Evolutionary conservation across 2,329 filamentous ascomycete species (phyloP).

Genomic region (Diaporthe sp.): DNA sequence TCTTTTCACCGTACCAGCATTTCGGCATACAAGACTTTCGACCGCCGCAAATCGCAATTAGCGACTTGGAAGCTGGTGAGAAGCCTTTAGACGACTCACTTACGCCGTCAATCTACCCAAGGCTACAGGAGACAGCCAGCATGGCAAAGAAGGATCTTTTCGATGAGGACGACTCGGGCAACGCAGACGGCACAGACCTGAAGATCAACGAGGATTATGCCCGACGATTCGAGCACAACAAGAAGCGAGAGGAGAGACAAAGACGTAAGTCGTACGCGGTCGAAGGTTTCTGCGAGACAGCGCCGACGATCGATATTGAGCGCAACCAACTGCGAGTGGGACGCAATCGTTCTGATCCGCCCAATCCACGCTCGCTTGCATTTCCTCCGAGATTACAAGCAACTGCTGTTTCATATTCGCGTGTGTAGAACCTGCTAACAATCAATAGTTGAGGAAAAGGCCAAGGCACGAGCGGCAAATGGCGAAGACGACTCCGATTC

Average conservation of each 20-base stretch:
- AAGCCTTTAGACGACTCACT: neutral
- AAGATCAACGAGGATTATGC: slow-evolving; percentile 94
- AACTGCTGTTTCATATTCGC: too few species aligned
- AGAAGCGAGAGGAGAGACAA: slow-evolving; percentile 90
- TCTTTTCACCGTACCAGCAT: neutral
- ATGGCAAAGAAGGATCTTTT: slow-evolving; percentile 61
- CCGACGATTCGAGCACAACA: slow-evolving; percentile 92
- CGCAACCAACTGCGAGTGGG: too few species aligned
- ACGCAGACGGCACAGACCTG: slow-evolving; percentile 60
- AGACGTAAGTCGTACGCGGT: slow-evolving; percentile 60
- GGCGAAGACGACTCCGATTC: slow-evolving; percentile 67
- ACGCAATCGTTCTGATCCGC: neutral
- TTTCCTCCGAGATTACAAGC: neutral
- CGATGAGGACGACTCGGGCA: slow-evolving; percentile 57
- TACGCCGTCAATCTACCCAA: neutral
- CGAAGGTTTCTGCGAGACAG: neutral
- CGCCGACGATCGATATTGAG: neutral
- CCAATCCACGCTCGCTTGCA: neutral
- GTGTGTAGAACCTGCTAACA: neutral
- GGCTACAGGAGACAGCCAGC: slow-evolving; percentile 38
- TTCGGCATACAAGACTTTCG: neutral
- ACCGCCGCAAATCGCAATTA: slow-evolving; percentile 1
- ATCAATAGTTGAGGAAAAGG: slow-evolving; percentile 86
- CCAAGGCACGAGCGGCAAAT: slow-evolving; percentile 59
- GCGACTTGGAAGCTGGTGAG: neutral